phyloP scores from a whole-genome alignment of 164 flowering plant species.

The Kingdonia uniflora region DNA sequence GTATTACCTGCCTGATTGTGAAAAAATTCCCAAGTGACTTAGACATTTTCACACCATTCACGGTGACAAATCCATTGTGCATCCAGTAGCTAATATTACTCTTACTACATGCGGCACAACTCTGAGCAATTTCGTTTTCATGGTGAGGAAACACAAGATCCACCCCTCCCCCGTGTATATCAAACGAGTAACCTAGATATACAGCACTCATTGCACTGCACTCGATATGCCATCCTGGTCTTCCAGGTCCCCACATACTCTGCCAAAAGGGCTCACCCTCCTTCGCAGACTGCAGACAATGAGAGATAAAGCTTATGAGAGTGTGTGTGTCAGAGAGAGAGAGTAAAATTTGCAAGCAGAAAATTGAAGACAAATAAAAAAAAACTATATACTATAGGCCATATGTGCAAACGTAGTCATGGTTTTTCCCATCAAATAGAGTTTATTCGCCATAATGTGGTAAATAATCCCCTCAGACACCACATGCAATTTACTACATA shows the following conservation, averaged over 20 bases:
- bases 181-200: constrained; percentile 79
- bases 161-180: constrained; percentile 99
- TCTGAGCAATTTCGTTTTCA: constrained; percentile 97
- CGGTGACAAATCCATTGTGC: constrained; percentile 92
- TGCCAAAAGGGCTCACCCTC: constrained; percentile 90
- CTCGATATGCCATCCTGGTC: constrained; percentile 99
- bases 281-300: constrained; percentile 67
- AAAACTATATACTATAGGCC: too few relatives aligned
- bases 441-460: too few relatives aligned
- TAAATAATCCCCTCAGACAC: too few relatives aligned
- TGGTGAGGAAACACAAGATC: constrained; percentile 98
- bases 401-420: too few relatives aligned
- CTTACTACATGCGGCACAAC: constrained; percentile 77
- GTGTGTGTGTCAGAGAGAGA: too few relatives aligned
- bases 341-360: too few relatives aligned
- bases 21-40: constrained; percentile 96
- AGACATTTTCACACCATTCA: constrained; percentile 92
- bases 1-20: constrained; percentile 82
- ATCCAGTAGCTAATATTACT: constrained; percentile 83
- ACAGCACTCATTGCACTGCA: constrained; percentile 99
- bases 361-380: too few relatives aligned
- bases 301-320: constrained; percentile 2
- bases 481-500: too few relatives aligned
- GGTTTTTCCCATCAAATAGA: too few relatives aligned
- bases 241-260: constrained; percentile 98